Base-by-base conservation (phyloP, 169 alveolate species). In the Plasmodium gonderi region DNA sequence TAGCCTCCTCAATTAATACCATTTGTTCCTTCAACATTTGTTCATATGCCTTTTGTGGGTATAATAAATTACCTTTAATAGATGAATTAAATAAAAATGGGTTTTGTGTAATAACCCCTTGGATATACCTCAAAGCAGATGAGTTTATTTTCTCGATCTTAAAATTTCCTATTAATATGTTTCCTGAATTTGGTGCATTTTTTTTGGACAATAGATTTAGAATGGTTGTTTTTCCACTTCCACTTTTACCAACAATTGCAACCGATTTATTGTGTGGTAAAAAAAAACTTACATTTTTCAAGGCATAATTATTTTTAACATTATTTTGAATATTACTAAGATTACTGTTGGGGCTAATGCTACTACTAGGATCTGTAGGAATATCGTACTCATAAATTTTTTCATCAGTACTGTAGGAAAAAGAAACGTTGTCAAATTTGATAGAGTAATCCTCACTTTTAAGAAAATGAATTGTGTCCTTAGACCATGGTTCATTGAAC, bases 201-300 rank as follows among this genome's bases (percentile, higher is more conserved):
- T 98, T 96, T 72, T 98, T 96, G 49, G 98, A 96, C 11, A 98
- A 91, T 80, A 98, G 87, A 51, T 97, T 93, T 87, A 97, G 95
- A 51, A 98, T 95, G 5, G 99, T 98, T 42, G 98, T 95, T 94
- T 98, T 98, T 26, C 99, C 99, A 69, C 98, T 90, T 1, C 99
- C 99, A 54, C 98, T 97, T 11, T 96, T 93, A 2, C 99, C 99
- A 23, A 97, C 99, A 77, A 98, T 95, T 36, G 99, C 99, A n/a
- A 98, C 97, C 23, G 94, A 94, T 76, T 97, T 83, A 64, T 83
- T 83, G 31, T 83, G 92, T 6, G 92, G 92, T 40, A 83, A 76
- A 76, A 45, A 49, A 31, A 83, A 83, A 38, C 80, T 60, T 6
- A 83, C 92, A 33, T 83, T 83, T 49, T 83, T 83, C 44, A 83